Evolutionary conservation across 2,329 filamentous ascomycete species (phyloP).

Genomic region (Claviceps paspali): DNA sequence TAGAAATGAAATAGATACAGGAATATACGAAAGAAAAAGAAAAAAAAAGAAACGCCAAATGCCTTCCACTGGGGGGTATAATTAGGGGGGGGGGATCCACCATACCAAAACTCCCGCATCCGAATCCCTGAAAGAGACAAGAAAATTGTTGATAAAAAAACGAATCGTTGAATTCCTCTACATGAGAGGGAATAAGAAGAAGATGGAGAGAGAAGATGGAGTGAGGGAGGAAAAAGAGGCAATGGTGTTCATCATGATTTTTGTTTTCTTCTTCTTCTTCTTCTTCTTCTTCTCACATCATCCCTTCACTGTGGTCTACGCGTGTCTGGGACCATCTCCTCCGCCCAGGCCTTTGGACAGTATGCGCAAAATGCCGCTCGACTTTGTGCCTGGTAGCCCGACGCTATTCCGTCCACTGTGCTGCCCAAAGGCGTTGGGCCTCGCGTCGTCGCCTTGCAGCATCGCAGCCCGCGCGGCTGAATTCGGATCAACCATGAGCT

Average conservation of each 20-base stretch:
- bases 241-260: no score
- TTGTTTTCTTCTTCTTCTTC: no score
- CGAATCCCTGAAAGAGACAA: no score
- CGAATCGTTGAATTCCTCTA: no score
- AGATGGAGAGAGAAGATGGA: no score
- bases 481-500: conserved; percentile 24
- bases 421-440: conserved; percentile 6
- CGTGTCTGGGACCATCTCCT: conserved; percentile 16
- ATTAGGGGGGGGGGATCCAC: no score
- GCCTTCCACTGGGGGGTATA: no score
- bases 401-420: conserved; percentile 8
- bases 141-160: no score
- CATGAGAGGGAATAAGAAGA: no score
- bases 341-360: conserved; percentile 12
- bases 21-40: not conserved
- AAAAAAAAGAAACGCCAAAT: not conserved
- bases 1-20: not conserved
- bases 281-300: no score
- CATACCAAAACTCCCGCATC: no score
- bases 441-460: conserved; percentile 12
- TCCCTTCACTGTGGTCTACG: conserved; percentile 16
- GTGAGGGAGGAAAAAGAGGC: no score
- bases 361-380: conserved; percentile 11
- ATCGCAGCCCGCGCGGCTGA: conserved; percentile 10
- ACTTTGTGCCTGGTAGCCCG: conserved; percentile 8